Evolutionary conservation across 1,139 yeast genomes (phyloP).

Genomic region (Diutina mesorugosa): DNA sequence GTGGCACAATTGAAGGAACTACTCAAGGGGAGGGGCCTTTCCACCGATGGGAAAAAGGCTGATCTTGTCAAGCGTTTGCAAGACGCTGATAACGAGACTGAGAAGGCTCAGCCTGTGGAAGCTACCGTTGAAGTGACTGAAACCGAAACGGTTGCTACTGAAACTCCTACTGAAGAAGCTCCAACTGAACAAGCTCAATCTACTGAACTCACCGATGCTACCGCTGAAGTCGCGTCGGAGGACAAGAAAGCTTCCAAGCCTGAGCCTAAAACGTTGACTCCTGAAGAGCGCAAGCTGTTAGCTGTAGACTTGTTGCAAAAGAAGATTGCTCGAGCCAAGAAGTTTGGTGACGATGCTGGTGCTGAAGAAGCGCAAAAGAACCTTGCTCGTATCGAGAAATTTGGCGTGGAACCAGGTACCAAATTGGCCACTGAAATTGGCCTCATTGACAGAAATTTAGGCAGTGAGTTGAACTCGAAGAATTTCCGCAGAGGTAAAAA

Average conservation of each 20-base stretch:
- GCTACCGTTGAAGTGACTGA: slow-evolving; percentile 2
- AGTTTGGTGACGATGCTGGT: slow-evolving; percentile 55
- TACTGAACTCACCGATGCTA: slow-evolving; percentile 5
- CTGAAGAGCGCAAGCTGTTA: slow-evolving; percentile 58
- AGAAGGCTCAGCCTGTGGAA: slow-evolving; percentile 11
- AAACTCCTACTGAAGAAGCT: slow-evolving; percentile 5
- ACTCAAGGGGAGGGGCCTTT: slow-evolving; percentile 53
- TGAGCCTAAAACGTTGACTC: slow-evolving; percentile 26
- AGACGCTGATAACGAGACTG: slow-evolving; percentile 14
- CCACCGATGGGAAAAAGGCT: slow-evolving; percentile 73
- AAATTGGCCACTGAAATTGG: slow-evolving; percentile 61
- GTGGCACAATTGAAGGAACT: slow-evolving; percentile 79
- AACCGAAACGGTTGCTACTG: neutral
- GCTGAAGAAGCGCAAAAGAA: slow-evolving; percentile 44
- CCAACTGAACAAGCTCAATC: slow-evolving; percentile 6
- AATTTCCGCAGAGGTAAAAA: neutral
- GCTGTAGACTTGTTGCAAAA: slow-evolving; percentile 59
- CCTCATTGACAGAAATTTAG: slow-evolving; percentile 21
- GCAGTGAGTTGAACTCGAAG: slow-evolving; percentile 9
- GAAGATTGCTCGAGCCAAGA: slow-evolving; percentile 61
- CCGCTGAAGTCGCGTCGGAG: slow-evolving; percentile 6
- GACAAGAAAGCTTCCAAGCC: slow-evolving; percentile 16
- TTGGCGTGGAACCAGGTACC: slow-evolving; percentile 65
- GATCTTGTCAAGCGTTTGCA: slow-evolving; percentile 64
- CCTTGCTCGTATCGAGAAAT: slow-evolving; percentile 64